Base-by-base conservation (phyloP, 2,329 filamentous ascomycete species). In the Penicillium sp. region DNA sequence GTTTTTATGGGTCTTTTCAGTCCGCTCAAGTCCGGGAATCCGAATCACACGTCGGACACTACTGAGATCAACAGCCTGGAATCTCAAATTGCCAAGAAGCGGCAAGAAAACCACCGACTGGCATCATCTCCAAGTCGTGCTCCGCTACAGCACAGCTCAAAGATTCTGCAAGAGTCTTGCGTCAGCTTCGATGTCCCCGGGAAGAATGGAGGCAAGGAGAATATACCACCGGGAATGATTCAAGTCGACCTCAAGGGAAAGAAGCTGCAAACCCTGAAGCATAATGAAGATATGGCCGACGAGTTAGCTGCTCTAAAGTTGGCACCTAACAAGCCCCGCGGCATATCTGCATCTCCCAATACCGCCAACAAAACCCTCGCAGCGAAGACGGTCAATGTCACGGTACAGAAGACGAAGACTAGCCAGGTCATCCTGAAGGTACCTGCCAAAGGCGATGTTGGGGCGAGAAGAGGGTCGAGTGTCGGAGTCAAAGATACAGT, bases 181-280 rank as follows among this genome's bases (percentile, higher is more conserved):
- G 73, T 76, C 46, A 71, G 73, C 19, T 69, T 76, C 48, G 83
- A 87, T 67, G 70, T 83, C n/a, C 69, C 77, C 62, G 86, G 85
- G 26, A 80, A 80, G 53, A 84, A 84, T 38, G 81, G 81, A 5
- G 87, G 87, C 6, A 90, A 90, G 67, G 87, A 89, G 71, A 90
- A 89, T 64, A 69, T 88, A 5, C 86, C 86, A 15, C 87, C 86
- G 1, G 82, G 81, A 4, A 56, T 65, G 35, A 31, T 69, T 13
- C 23, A 67, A 15, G 44, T 58, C 41, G 58, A 64, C 11, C 52
- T 66, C 51, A 70, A 72, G 35, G 63, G 59, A 1, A 71, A 70
- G 35, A 44, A 58, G 53, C 60, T 44, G 56, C 61, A 49, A 38
- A 63, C 44, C 49, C 57, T 50, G 57, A 70, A 60, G 50, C 46